Percentiles rank a stretch among this genome's conserved stretches.
These are phyloP conservation scores for Sugiyamaella marilandica DNA, from an alignment of 805 yeast genomes.

Conservation along the genomic window DNA sequence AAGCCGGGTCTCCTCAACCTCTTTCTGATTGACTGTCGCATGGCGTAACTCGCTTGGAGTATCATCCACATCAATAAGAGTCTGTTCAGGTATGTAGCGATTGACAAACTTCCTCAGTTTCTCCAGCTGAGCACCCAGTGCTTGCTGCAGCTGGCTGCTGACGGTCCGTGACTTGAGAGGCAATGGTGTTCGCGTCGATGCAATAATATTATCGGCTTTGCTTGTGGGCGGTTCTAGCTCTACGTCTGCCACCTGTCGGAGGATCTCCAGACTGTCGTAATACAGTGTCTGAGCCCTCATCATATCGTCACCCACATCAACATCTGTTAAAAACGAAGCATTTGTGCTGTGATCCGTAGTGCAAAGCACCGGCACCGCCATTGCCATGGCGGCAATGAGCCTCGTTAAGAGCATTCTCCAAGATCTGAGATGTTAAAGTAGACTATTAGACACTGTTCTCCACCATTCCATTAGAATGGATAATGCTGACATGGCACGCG, in stretches of 20 bases:
- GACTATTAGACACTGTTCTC: too few relatives aligned
- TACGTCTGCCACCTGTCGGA: neutral
- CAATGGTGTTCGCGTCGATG: neutral
- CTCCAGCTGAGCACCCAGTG: neutral
- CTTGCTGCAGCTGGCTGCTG: neutral
- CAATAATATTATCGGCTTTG: neutral
- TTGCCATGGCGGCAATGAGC: too few relatives aligned
- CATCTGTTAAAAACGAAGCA: too few relatives aligned
- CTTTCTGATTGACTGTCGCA: neutral
- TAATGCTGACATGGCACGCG: too few relatives aligned
- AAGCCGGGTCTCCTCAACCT: slow-evolving; percentile 9
- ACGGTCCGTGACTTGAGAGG: neutral
- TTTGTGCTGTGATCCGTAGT: too few relatives aligned
- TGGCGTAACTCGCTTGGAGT: neutral
- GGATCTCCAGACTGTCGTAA: neutral
- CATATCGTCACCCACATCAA: too few relatives aligned
- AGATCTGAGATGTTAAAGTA: too few relatives aligned
- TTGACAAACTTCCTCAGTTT: neutral
- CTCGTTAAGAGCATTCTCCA: too few relatives aligned
- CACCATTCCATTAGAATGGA: too few relatives aligned
- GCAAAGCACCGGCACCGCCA: too few relatives aligned
- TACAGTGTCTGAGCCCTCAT: neutral
- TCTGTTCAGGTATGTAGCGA: neutral
- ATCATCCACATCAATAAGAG: neutral
- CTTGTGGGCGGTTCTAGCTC: neutral